Base-by-base conservation (phyloP, 2,329 filamentous ascomycete species). In the Diaporthe longicolla region DNA sequence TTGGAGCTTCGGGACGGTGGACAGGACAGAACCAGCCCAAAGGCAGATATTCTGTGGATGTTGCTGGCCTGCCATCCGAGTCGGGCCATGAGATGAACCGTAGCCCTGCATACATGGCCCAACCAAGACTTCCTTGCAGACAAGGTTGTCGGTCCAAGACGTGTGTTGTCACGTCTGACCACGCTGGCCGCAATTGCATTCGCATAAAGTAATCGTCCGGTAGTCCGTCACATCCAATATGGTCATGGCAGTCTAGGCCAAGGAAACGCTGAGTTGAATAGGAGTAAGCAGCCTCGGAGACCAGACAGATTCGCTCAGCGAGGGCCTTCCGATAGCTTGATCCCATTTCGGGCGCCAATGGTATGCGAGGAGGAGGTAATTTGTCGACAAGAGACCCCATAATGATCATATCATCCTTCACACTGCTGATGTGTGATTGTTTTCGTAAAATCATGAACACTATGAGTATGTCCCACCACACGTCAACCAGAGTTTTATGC, bases 61-160 rank as follows among this genome's bases (percentile, higher is more conserved):
- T 10, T 8, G 29, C 24, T 55, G 15, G 4, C 26, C 6, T 9
- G 11, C 4, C 9, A 6, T 55, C n/a, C n/a, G n/a, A n/a, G n/a
- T n/a, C 2, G 3, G 19, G 9, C 6, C 7, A 13, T 55, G 52
- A 9, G 7, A 15, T 29, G 19, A 55, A 32, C 17, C 7, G 8
- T 21, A 55, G 8, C 7, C 26, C 52, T 19, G 52, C 52, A 11
- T 29, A 55, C 29, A 24, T 1, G 0, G 2, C 19, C 52, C 52
- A 55, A 1, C 24, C 24, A 1, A 54, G 24, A 0, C 11, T 17
- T 29, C 24, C 10, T 54, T 54, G 50, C 50, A 54, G 24, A 1
- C 8, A 7, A n/a, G n/a, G 3, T 29, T 24, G 6, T 26, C 0
- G 11, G 21, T 3, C 3, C 13, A 1, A 4, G 5, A 54, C 24